Conservation (phyloP, 192 early-diverging fungal species). For the Anaeromyces robustus region DNA sequence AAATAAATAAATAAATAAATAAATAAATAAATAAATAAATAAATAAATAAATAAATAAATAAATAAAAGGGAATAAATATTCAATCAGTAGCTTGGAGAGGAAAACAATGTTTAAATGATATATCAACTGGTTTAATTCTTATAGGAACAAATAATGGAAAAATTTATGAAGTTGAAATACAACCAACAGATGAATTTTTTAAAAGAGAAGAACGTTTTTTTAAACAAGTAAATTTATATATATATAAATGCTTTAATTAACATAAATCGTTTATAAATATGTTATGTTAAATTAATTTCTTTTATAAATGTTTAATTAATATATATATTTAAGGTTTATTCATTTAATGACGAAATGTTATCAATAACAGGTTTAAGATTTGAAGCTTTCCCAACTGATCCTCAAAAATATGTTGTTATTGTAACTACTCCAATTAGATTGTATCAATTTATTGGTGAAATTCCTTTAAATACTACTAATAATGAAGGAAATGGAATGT, state of each 20-base stretch:
- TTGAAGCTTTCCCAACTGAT: conserved; percentile 61
- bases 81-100: conserved; percentile 83
- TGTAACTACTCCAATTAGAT: conserved; percentile 61
- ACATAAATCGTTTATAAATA: no score
- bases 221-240: conserved; percentile 46
- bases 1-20: no score
- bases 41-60: no score
- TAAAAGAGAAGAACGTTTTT: conserved; percentile 63
- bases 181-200: conserved; percentile 72
- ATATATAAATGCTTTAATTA: no score
- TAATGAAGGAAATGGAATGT: conserved; percentile 46
- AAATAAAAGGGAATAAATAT: conserved; percentile 47
- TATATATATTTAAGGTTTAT: conserved; percentile 24
- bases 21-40: no score
- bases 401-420: conserved; percentile 65
- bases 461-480: conserved; percentile 11
- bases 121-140: conserved; percentile 64
- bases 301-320: no score
- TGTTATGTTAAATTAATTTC: no score
- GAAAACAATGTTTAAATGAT: conserved; percentile 21
- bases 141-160: conserved; percentile 70
- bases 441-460: conserved; percentile 82
- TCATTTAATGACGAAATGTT: conserved; percentile 39
- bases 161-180: conserved; percentile 81
- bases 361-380: conserved; percentile 60